Evolutionary conservation across 768 basidiomycete species (phyloP).

Genomic region (Lactifluus subvellereus): DNA sequence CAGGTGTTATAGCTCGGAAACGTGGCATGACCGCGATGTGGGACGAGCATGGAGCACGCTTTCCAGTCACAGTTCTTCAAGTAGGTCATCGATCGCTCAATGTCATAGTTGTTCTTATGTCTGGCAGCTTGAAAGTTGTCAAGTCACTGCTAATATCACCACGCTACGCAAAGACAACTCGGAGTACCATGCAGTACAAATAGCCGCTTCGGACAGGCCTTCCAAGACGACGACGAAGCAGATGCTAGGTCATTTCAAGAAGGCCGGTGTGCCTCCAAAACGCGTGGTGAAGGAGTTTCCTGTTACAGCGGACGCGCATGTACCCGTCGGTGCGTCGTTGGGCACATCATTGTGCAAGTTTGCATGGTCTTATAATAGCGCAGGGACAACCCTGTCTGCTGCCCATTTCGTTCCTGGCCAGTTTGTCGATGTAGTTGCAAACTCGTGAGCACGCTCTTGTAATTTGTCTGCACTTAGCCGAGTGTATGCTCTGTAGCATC

Average conservation of each 20-base stretch:
- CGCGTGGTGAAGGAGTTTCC: conserved; percentile 82
- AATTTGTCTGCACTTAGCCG: background rate
- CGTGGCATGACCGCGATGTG: conserved; percentile 93
- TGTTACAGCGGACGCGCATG: conserved; percentile 81
- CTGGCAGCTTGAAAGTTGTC: conserved; percentile 74
- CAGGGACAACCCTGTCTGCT: conserved; percentile 85
- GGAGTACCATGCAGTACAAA: conserved; percentile 88
- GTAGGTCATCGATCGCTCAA: conserved; percentile 37
- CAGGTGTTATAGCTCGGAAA: conserved; percentile 91
- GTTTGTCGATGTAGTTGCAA: conserved; percentile 85
- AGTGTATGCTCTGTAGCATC: conserved; percentile 46
- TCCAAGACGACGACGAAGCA: conserved; percentile 66
- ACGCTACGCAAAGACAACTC: conserved; percentile 59
- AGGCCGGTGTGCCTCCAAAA: conserved; percentile 78
- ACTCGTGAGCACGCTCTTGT: conserved; percentile 57
- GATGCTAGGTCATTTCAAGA: conserved; percentile 87
- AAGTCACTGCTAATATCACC: conserved; percentile 76
- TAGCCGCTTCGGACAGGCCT: conserved; percentile 75
- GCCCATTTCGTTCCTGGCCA: conserved; percentile 97
- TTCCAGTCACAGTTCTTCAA: conserved; percentile 93
- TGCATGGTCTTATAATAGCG: background rate
- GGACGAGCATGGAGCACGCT: conserved; percentile 81
- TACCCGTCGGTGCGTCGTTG: conserved; percentile 70
- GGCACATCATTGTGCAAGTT: background rate
- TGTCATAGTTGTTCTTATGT: background rate